Base-by-base conservation (phyloP, 2,329 filamentous ascomycete genomes). In the Fusarium palustre region DNA sequence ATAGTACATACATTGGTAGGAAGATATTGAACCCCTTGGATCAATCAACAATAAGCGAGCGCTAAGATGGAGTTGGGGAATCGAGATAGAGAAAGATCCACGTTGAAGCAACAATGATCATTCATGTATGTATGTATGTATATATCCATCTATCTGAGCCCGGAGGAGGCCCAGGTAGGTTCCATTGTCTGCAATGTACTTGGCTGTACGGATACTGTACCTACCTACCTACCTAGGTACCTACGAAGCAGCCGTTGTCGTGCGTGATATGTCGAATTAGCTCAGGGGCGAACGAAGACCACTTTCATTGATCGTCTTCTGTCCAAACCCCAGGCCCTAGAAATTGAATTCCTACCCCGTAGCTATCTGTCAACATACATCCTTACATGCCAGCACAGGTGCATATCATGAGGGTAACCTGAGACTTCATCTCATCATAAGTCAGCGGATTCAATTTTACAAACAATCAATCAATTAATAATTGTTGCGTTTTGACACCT, bases 261-360 rank as follows among this genome's bases (percentile, higher is more conserved):
- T 38, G 47, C 22, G 38, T 43, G 33, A n/a, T 42, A 38, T 33
- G 34, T 34, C 30, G 18, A 42, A 55, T 63, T 68, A 68, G 59
- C 54, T 70, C 67, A 70, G 67, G 67, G 67, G 64, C 34, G 59
- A 59, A 55, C 38, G 38, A 66, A 57, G 39, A 59, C 38, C 50
- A 52, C 53, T 24, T 33, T 47, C 33, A 49, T 59, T 36, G 53
- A 64, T 48, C 46, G 38, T 47, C 20, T 18, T 25, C 20, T 38
- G 16, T 54, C 49, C 46, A 49, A 64, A 59, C 66, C 67, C 68
- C 59, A 55, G 63, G 59, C 59, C 55, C 55, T 46, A 46, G 54
- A 38, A 43, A 41, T 28, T 30, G 41, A 31, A 39, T 48, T 22
- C 31, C 36, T 16, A 33, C 18, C 33, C 43, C 28, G n/a, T 46